Conservation (phyloP, 345 rosid genomes). For the Camelina sativa region DNA sequence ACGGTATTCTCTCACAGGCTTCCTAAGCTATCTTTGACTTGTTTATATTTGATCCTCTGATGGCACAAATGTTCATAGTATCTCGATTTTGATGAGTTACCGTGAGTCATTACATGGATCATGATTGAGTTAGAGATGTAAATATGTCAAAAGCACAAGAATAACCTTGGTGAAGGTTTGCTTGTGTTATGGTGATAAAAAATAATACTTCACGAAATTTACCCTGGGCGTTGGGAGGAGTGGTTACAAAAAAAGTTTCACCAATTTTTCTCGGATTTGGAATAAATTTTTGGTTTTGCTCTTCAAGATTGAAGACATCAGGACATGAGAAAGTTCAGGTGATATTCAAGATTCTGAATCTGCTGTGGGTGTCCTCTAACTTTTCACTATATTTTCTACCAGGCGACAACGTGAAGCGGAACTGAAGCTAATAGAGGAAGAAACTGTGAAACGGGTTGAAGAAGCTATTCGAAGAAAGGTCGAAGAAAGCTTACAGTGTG, state of each 20-base stretch:
- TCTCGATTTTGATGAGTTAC: slow-evolving; percentile 70
- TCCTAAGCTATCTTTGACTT: slow-evolving; percentile 73
- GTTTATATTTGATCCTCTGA: slow-evolving; percentile 70
- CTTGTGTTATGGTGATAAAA: slow-evolving; percentile 46
- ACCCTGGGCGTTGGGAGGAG: slow-evolving; percentile 29
- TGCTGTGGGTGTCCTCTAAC: slow-evolving; percentile 39
- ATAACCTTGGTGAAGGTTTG: slow-evolving; percentile 60
- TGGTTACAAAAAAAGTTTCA: slow-evolving; percentile 13
- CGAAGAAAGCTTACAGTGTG: slow-evolving; percentile 76
- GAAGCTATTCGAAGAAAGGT: slow-evolving; percentile 76
- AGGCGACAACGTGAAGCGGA: slow-evolving; percentile 97
- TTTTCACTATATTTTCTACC: slow-evolving; percentile 49
- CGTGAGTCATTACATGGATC: slow-evolving; percentile 82
- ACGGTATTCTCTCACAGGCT: slow-evolving; percentile 80
- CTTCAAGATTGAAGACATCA: slow-evolving; percentile 49
- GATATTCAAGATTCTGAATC: slow-evolving; percentile 29
- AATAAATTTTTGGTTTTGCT: slow-evolving; percentile 33
- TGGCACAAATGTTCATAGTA: slow-evolving; percentile 61
- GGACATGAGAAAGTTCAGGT: slow-evolving; percentile 44
- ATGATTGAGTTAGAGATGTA: slow-evolving; percentile 76
- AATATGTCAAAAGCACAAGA: slow-evolving; percentile 71
- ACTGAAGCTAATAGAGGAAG: slow-evolving; percentile 86
- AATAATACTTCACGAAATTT: slow-evolving; percentile 20
- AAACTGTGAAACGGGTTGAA: slow-evolving; percentile 84
- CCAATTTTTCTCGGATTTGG: slow-evolving; percentile 15